Conservation (phyloP, 2,329 filamentous ascomycete species). For the Dactylellina cionopaga region DNA sequence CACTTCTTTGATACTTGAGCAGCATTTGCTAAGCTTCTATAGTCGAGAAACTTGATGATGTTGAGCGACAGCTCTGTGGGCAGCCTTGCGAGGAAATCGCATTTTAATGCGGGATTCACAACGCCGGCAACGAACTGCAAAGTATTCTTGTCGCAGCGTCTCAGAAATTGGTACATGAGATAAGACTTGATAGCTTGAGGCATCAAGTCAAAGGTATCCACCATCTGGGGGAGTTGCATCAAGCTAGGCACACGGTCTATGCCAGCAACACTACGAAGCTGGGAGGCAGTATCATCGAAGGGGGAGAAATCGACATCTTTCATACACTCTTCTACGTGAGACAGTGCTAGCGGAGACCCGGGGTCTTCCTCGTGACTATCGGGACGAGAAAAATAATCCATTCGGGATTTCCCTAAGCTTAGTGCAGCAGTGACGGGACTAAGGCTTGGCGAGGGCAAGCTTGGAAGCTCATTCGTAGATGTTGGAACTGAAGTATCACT, state of each 20-base stretch:
- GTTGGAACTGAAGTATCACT: slow-evolving; percentile 69
- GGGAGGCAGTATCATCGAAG: slow-evolving; percentile 55
- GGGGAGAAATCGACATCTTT: slow-evolving; percentile 61
- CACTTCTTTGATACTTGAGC: slow-evolving; percentile 94
- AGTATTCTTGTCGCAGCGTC: slow-evolving; percentile 85
- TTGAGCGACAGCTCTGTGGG: slow-evolving; percentile 88
- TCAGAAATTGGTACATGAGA: slow-evolving; percentile 94
- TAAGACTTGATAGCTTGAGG: slow-evolving; percentile 92
- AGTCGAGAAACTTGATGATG: slow-evolving; percentile 85
- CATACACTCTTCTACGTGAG: slow-evolving; percentile 58
- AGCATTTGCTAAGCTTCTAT: slow-evolving; percentile 84
- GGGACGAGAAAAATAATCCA: slow-evolving; percentile 59
- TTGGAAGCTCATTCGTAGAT: slow-evolving; percentile 83
- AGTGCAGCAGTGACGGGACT: slow-evolving; percentile 89
- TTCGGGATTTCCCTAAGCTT: slow-evolving; percentile 62
- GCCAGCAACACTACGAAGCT: slow-evolving; percentile 57
- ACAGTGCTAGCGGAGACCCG: slow-evolving; percentile 54
- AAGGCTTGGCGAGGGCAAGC: slow-evolving; percentile 90
- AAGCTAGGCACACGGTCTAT: slow-evolving; percentile 63
- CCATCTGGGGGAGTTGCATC: slow-evolving; percentile 83
- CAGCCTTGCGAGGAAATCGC: slow-evolving; percentile 85
- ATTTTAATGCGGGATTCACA: slow-evolving; percentile 93
- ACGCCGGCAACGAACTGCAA: slow-evolving; percentile 88
- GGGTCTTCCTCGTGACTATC: slow-evolving; percentile 61
- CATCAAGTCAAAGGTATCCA: slow-evolving; percentile 90